phyloP scores from a whole-genome alignment of 1,284 basidiomycete species.

The Pascua sp. region DNA sequence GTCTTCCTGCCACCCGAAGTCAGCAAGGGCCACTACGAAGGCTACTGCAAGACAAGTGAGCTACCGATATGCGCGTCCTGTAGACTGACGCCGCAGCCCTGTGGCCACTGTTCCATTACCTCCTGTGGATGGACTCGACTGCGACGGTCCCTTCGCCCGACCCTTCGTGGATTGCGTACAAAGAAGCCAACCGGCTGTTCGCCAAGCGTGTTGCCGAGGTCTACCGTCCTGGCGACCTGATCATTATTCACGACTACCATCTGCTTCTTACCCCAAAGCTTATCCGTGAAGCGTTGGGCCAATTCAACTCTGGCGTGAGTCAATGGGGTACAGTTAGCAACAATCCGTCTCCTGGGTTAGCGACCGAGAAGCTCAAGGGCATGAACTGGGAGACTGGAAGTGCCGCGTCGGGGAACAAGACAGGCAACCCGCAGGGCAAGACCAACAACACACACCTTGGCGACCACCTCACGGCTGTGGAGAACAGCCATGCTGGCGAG shows the following conservation, averaged over 20 bases:
- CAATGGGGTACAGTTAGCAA: slow-evolving; percentile 1
- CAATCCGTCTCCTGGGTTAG: slow-evolving; percentile 30
- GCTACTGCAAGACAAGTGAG: slow-evolving; percentile 95
- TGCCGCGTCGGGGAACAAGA: slow-evolving; percentile 13
- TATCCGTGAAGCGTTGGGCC: slow-evolving; percentile 71
- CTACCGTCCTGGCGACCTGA: slow-evolving; percentile 82
- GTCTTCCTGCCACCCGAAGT: slow-evolving; percentile 89
- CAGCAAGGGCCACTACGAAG: slow-evolving; percentile 90
- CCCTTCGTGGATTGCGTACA: slow-evolving; percentile 76
- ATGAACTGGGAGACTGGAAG: slow-evolving; percentile 36
- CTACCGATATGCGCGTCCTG: slow-evolving; percentile 17
- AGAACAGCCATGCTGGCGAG: slow-evolving; percentile 22
- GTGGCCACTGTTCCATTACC: slow-evolving; percentile 98
- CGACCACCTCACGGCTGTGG: slow-evolving; percentile 13
- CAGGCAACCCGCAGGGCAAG: slow-evolving; percentile 21
- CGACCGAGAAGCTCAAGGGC: slow-evolving; percentile 23
- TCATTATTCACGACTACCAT: slow-evolving; percentile 92
- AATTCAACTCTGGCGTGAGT: slow-evolving; percentile 50
- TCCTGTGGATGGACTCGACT: slow-evolving; percentile 88
- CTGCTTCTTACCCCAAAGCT: slow-evolving; percentile 84
- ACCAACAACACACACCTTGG: slow-evolving; percentile 28
- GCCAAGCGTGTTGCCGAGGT: slow-evolving; percentile 70
- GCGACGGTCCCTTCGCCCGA: slow-evolving; percentile 59
- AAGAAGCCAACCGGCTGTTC: slow-evolving; percentile 80
- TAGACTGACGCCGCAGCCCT: slow-evolving; percentile 58